Base-by-base conservation (phyloP, 2,329 filamentous ascomycete genomes). In the Apiospora arundinis region DNA sequence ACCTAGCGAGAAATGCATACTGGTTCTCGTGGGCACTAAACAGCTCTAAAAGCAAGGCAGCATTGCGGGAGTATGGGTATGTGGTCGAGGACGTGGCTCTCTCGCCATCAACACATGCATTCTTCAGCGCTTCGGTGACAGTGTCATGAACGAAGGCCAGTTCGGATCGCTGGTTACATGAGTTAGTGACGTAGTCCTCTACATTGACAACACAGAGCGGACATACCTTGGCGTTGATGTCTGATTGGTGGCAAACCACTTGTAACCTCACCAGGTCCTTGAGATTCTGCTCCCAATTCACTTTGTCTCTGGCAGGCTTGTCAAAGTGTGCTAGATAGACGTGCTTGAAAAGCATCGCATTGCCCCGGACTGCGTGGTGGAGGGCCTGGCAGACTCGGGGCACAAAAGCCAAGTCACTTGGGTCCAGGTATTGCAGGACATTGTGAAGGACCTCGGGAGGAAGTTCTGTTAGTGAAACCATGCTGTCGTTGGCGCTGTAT, bases 371-470 rank as follows among this genome's bases (percentile, higher is more conserved):
- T 73, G 89, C 88, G 45, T 82, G 79, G 72, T 88, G 81, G 66
- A 95, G 81, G 14, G 76, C 78, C 23, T 81, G 84, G 78, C 88
- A 92, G 66, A 86, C 86, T 72, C 79, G 80, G 48, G 85, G 84
- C 63, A 92, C 77, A 9, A 81, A 78, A 1, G 84, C 82, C 11
- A 93, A 81, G 73, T 93, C 91, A 52, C 80, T 78, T 1, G 90
- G 88, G 40, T 87, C 81, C 48, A 92, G 83, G 74, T 86, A 84
- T 71, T 79, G 80, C 73, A 93, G 83, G 74, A 93, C 88, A 76
- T 86, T 83, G 76, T 92, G 88, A 37, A 93, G 78, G 56, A 93
- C 85, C 82, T 93, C 92, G 8, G 87, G 84, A 11, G 91, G 90
- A 28, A 92, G 85, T 60, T 82, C 77, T 0, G 78, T 81, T n/a